These are phyloP conservation scores for Quercus wislizeni DNA, from an alignment of 306 rosid genomes.

Conservation along the genomic window DNA sequence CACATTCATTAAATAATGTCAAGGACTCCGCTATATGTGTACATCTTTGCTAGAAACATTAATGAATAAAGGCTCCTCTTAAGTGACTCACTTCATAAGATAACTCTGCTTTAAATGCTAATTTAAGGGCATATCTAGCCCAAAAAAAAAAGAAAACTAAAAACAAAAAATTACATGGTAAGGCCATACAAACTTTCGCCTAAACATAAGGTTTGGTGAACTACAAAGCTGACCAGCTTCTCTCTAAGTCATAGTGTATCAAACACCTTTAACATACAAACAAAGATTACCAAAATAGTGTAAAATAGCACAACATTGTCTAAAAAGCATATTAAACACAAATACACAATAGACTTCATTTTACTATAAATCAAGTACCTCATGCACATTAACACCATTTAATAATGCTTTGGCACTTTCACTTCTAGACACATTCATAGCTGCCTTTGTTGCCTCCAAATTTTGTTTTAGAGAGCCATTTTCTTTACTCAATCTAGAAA, in stretches of 20 bases:
- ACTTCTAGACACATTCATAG: slow-evolving; percentile 40
- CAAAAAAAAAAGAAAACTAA: background rate
- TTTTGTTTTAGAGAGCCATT: slow-evolving; percentile 76
- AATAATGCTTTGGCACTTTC: slow-evolving; percentile 48
- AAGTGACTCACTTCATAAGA: background rate
- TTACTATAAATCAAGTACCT: slow-evolving; percentile 37
- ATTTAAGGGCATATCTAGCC: background rate
- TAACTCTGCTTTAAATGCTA: background rate
- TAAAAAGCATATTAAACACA: background rate
- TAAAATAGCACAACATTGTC: background rate
- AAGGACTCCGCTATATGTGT: background rate
- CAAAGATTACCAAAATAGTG: background rate
- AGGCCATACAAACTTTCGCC: background rate
- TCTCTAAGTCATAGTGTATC: background rate
- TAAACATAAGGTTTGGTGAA: background rate
- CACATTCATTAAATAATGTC: background rate
- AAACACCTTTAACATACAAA: slow-evolving; percentile 7
- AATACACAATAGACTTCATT: background rate
- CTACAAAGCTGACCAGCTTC: background rate
- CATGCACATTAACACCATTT: slow-evolving; percentile 43
- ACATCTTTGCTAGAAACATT: background rate
- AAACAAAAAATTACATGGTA: background rate
- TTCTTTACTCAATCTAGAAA: slow-evolving; percentile 69
- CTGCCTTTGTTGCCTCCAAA: slow-evolving; percentile 57
- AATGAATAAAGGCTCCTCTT: background rate